Conservation (phyloP, 371 early-diverging fungal species). For the Haplosporangium sp. region DNA sequence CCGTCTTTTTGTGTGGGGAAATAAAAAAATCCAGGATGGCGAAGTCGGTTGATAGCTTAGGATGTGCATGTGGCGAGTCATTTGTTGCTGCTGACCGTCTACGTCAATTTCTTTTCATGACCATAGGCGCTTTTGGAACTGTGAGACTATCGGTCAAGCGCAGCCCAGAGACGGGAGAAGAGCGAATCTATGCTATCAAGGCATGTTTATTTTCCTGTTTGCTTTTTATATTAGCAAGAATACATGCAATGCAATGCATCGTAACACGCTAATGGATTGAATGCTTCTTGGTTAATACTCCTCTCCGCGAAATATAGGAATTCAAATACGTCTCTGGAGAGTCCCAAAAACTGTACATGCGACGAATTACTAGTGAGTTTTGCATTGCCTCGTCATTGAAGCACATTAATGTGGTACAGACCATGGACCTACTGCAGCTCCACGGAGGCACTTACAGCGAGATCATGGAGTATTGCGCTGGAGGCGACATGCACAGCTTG, state of each 20-base stretch:
- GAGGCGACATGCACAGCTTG: constrained; percentile 70
- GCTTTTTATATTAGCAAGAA: too few relatives aligned
- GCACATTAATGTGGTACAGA: constrained; percentile 77
- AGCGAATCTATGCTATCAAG: constrained; percentile 34
- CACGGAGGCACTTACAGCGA: constrained; percentile 66
- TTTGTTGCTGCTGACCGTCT: constrained; percentile 1
- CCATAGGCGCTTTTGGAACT: constrained; percentile 33
- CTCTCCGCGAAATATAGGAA: constrained; percentile 61
- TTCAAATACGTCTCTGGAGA: constrained; percentile 68
- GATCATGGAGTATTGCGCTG: constrained; percentile 80
- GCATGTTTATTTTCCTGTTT: constrained; percentile 3
- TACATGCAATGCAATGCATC: too few relatives aligned
- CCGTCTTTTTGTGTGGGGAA: constrained; percentile 3
- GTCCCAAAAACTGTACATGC: constrained; percentile 68
- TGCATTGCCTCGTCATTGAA: constrained; percentile 75
- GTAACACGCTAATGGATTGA: too few relatives aligned
- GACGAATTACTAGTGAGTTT: constrained; percentile 77
- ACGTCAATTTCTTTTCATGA: neutral
- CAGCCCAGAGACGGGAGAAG: constrained; percentile 19
- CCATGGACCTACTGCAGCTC: constrained; percentile 76
- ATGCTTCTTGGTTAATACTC: neutral
- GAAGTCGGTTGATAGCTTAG: too few relatives aligned
- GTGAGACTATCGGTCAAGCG: constrained; percentile 24
- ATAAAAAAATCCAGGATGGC: neutral
- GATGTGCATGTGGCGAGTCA: too few relatives aligned